These are phyloP conservation scores for Aspergillus sp. DNA, from an alignment of 2,329 filamentous ascomycete species.

Conservation along the genomic window DNA sequence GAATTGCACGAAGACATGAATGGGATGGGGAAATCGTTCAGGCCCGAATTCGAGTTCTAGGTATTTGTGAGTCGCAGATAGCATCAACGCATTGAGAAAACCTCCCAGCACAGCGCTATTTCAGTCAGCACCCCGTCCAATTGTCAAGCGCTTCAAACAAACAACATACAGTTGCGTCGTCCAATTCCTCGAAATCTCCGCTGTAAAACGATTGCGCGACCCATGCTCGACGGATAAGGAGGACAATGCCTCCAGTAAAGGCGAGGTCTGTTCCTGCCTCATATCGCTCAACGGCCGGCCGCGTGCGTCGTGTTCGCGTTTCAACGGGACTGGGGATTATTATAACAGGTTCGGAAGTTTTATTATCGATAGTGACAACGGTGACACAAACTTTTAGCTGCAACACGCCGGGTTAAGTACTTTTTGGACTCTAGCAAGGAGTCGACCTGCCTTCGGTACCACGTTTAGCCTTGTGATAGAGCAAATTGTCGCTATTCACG, in stretches of 20 bases:
- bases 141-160: background rate
- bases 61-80: slow-evolving; percentile 12
- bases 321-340: background rate
- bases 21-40: slow-evolving; percentile 10
- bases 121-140: slow-evolving; percentile 5
- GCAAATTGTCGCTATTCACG: background rate
- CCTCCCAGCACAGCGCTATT: slow-evolving; percentile 17
- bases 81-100: slow-evolving; percentile 13
- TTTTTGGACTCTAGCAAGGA: background rate
- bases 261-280: slow-evolving; percentile 1
- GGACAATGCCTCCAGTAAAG: slow-evolving; percentile 11
- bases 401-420: background rate
- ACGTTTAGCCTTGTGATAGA: background rate
- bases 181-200: slow-evolving; percentile 14
- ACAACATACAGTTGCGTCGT: slow-evolving; percentile 17
- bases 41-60: slow-evolving; percentile 6
- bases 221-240: slow-evolving; percentile 8
- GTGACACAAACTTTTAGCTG: background rate
- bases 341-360: background rate
- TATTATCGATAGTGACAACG: background rate
- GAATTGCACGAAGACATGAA: slow-evolving; percentile 17
- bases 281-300: slow-evolving; percentile 1
- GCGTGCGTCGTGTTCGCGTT: background rate
- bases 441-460: background rate
- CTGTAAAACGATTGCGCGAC: slow-evolving; percentile 8